A percentile compares a stretch with the other conserved stretches of the same genome.
phyloP scores from a whole-genome alignment of 2,329 filamentous ascomycete genomes.

The Ophiostoma angusticollis region DNA sequence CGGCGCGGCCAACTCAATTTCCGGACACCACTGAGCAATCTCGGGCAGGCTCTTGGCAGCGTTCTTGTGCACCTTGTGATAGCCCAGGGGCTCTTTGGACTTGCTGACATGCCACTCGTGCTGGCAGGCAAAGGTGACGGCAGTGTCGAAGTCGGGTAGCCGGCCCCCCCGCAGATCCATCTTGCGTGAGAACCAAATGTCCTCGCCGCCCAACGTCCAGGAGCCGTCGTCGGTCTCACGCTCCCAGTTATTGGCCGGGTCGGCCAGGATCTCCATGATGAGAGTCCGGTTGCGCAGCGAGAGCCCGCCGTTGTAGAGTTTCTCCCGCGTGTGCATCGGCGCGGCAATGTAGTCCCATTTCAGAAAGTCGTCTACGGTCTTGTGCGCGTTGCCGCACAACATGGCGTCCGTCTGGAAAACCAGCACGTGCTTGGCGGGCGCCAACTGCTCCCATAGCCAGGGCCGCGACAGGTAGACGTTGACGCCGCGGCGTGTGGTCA shows the following conservation, averaged over 20 bases:
- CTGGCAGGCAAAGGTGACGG: conserved; percentile 15
- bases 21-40: conserved; percentile 16
- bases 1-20: conserved; percentile 14
- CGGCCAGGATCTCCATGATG: conserved; percentile 30
- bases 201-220: conserved; percentile 16
- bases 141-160: conserved; percentile 12
- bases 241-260: conserved; percentile 21
- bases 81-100: conserved; percentile 15
- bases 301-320: conserved; percentile 25
- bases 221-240: conserved; percentile 23
- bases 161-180: conserved; percentile 13
- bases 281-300: conserved; percentile 23
- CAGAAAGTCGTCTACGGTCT: conserved; percentile 23
- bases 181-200: conserved; percentile 17
- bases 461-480: conserved; percentile 23
- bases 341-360: conserved; percentile 26
- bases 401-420: conserved; percentile 28
- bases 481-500: conserved; percentile 24
- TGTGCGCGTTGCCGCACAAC: conserved; percentile 21
- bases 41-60: conserved; percentile 8
- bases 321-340: conserved; percentile 16
- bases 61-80: conserved; percentile 17
- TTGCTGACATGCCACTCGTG: conserved; percentile 14
- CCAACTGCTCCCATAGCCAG: conserved; percentile 26
- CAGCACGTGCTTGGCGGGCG: conserved; percentile 22